Evolutionary conservation across 768 basidiomycete genomes (phyloP).

Genomic region (Agrocybe praecox): DNA sequence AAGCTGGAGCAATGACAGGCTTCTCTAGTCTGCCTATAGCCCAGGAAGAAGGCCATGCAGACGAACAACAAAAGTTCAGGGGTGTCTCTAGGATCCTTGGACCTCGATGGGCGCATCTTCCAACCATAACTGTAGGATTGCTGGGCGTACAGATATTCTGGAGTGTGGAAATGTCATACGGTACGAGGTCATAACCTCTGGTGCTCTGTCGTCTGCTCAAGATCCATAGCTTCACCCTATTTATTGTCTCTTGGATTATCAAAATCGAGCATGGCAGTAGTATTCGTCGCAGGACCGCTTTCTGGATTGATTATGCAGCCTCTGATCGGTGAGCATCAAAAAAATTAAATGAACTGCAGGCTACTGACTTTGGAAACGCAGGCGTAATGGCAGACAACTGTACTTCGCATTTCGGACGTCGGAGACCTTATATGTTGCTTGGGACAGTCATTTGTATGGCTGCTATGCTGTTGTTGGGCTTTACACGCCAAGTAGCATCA

Average conservation of each 20-base stretch:
- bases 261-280: constrained; percentile 85
- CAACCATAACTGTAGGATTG: constrained; percentile 75
- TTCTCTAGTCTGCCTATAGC: constrained; percentile 48
- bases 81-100: constrained; percentile 66
- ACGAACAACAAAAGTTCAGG: constrained; percentile 37
- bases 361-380: constrained; percentile 29
- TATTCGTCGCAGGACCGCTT: constrained; percentile 90
- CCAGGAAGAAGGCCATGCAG: constrained; percentile 39
- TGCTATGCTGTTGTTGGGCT: constrained; percentile 84
- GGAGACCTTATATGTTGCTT: constrained; percentile 83
- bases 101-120: constrained; percentile 67
- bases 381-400: constrained; percentile 81
- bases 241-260: constrained; percentile 86
- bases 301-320: constrained; percentile 93
- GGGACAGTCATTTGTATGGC: constrained; percentile 66
- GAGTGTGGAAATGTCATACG: constrained; percentile 96
- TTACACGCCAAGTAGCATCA: constrained; percentile 69
- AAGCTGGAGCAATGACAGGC: constrained; percentile 47
- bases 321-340: constrained; percentile 62
- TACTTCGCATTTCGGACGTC: constrained; percentile 79
- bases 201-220: neutral
- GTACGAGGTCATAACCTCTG: constrained; percentile 32
- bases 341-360: neutral
- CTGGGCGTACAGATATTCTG: constrained; percentile 89
- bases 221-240: constrained; percentile 70